Evolutionary conservation across 108 stramenopile genomes (phyloP), one percentile per base, ranked within the genome.

Genomic region (Chaetoceros tenuissimus): DNA sequence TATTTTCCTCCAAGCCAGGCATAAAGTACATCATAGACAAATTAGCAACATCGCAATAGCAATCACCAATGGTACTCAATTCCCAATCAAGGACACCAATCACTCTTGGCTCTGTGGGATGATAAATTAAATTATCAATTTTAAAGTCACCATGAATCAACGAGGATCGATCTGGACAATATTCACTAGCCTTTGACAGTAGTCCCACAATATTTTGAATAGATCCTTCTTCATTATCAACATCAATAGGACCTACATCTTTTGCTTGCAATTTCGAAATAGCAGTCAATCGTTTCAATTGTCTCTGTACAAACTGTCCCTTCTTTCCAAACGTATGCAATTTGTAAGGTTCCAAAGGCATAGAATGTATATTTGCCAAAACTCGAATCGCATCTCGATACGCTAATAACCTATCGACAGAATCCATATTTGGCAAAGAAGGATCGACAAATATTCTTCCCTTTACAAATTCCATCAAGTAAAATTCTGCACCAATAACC

Each of bases 81-180:
- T 98, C 98, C 98, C 98, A 98, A 70, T 98, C 98, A 25, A 98
- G 63, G 2, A 98, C 87, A 1, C 94, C 98, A 59, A 97, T 74
- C 16, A 94, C 87, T 28, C 74, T 72, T 0, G 94, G 87, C 63
- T 89, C 82, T 0, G 82, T 78, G 0, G 91, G 90, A 74, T 96
- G 94, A 60, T 87, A 95, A 25, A 97, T 69, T 0, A 98, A 67
- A 78, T 98, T 98, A 72, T 98, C 97, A 46, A 98, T 75, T 51
- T 96, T 96, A 78, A 80, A 98, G 57, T 98, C 97, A 3, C 97
- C 97, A 64, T 98, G 97, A 20, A 96, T 54, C 27, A 98, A 67
- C 13, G 79, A 67, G 17, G 68, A 66, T 16, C 47, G 56, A 48
- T 83, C 66, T 10, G 89, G 81, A 68, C 84, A 75, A 26, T 63